Conservation (phyloP, 495 filamentous ascomycete species). For the Pyrenopolyporus hunteri region DNA sequence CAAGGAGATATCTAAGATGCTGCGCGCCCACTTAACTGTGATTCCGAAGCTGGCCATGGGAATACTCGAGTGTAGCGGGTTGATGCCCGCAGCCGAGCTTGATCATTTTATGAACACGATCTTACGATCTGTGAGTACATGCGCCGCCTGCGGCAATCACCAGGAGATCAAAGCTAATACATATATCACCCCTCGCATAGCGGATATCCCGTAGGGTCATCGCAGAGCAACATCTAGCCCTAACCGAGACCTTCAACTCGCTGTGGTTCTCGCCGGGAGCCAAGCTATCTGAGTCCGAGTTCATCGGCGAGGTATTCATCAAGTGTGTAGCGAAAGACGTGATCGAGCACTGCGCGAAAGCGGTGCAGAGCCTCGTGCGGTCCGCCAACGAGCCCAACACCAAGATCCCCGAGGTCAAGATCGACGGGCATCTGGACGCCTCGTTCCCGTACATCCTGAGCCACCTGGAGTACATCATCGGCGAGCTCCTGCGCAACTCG, state of each 20-base stretch:
- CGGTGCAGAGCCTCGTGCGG: slow-evolving; percentile 70
- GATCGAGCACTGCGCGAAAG: slow-evolving; percentile 77
- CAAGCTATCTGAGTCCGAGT: slow-evolving; percentile 75
- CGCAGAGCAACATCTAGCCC: slow-evolving; percentile 93
- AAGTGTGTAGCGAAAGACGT: slow-evolving; percentile 93
- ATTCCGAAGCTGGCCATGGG: slow-evolving; percentile 95
- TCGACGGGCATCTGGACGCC: slow-evolving; percentile 84
- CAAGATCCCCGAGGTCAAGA: slow-evolving; percentile 77
- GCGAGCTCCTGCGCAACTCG: slow-evolving; percentile 93
- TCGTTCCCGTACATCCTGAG: slow-evolving; percentile 96
- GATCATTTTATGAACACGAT: slow-evolving; percentile 96
- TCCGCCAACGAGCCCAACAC: slow-evolving; percentile 72
- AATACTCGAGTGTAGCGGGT: slow-evolving; percentile 81
- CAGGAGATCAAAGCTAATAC: neutral
- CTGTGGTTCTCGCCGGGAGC: slow-evolving; percentile 90
- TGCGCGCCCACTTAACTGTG: slow-evolving; percentile 88
- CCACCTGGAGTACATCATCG: slow-evolving; percentile 96
- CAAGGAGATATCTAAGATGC: slow-evolving; percentile 74
- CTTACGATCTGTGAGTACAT: slow-evolving; percentile 74
- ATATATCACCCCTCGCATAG: slow-evolving; percentile 53
- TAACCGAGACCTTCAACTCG: slow-evolving; percentile 95
- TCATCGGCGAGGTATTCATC: slow-evolving; percentile 94
- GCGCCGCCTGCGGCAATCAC: neutral
- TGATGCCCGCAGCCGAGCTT: slow-evolving; percentile 77
- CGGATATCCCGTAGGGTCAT: slow-evolving; percentile 95